Percentiles rank a stretch among this genome's conserved stretches.
Evolutionary conservation across 306 rosid species (phyloP).

Genomic region (Mimosa bimucronata): DNA sequence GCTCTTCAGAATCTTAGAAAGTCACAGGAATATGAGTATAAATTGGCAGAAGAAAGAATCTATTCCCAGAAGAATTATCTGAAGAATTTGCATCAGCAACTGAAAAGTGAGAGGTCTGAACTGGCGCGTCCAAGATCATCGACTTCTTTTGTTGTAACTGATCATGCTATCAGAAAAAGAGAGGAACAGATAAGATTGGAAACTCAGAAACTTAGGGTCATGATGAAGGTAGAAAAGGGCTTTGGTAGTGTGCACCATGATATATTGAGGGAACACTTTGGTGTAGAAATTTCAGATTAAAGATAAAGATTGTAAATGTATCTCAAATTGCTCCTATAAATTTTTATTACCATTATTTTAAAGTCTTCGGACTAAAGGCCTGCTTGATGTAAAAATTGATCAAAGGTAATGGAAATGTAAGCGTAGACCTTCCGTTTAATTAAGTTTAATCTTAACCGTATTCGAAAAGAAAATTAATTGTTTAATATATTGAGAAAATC

Average conservation of each 20-base stretch:
- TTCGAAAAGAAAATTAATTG: neutral
- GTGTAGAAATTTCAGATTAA: slow-evolving; percentile 47
- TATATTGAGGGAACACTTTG: slow-evolving; percentile 61
- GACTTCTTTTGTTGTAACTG: slow-evolving; percentile 41
- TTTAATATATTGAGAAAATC: neutral
- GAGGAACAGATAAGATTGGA: slow-evolving; percentile 66
- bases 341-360: neutral
- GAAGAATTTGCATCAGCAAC: slow-evolving; percentile 58
- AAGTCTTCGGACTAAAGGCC: slow-evolving; percentile 1
- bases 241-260: slow-evolving; percentile 57
- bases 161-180: slow-evolving; percentile 48
- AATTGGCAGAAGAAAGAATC: slow-evolving; percentile 64
- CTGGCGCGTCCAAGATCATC: slow-evolving; percentile 48
- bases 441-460: neutral
- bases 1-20: slow-evolving; percentile 58
- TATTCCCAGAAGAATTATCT: slow-evolving; percentile 59
- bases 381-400: neutral
- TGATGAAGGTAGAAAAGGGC: slow-evolving; percentile 66
- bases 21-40: slow-evolving; percentile 70
- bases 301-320: slow-evolving; percentile 36
- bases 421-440: neutral
- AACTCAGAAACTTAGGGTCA: slow-evolving; percentile 51
- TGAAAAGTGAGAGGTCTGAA: slow-evolving; percentile 57
- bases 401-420: neutral
- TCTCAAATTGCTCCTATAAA: neutral